Base-by-base conservation (phyloP, 306 rosid species). In the Vigna reflexopilosa region DNA sequence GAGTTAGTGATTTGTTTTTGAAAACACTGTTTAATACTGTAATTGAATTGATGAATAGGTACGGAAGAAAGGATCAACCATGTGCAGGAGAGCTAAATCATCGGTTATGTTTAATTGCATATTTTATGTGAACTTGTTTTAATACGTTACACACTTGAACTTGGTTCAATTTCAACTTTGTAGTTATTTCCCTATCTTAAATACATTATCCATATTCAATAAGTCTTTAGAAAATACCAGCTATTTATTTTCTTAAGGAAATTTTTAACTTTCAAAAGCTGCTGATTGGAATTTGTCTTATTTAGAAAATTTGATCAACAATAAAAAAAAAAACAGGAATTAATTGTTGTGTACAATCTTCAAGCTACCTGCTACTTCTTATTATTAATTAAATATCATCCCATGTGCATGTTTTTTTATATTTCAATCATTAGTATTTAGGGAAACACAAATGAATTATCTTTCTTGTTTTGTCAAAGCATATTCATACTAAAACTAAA, bases 81-180 rank as follows among this genome's bases (percentile, higher is more conserved):
- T 76, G 58, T 54, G 82, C 68, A 3, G 2, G 34, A 65, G 34
- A 70, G 56, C 78, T 63, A 71, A 58, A 76, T 77, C 50, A 30
- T 64, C 19, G 47, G 38, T 38, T 20, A 44, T 63, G 49, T 32
- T 63, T 74, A 69, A 48, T 49, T 28, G 58, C 64, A 48, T 57
- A 59, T 59, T 45, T 22, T 76, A 55, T 14, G n/a, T 77, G 74
- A 51, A 76, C 73, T 76, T 76, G 68, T 48, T 67, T 67, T 45
- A 45, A 45, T 67, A 13, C 32, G 24, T 38, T 34, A 16, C 68
- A 62, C 9, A 30, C 68, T 62, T 62, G 64, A 42, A 76, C 69
- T 62, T 76, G 54, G 49, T 32, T 59, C 70, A 34, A 20, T 67
- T 67, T 75, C 49, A 70, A 72, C 49, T 13, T 50, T 79, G 36